A percentile compares a stretch with the other conserved stretches of the same genome.
phyloP scores from a whole-genome alignment of 768 basidiomycete genomes.

The Astraeus odoratus region DNA sequence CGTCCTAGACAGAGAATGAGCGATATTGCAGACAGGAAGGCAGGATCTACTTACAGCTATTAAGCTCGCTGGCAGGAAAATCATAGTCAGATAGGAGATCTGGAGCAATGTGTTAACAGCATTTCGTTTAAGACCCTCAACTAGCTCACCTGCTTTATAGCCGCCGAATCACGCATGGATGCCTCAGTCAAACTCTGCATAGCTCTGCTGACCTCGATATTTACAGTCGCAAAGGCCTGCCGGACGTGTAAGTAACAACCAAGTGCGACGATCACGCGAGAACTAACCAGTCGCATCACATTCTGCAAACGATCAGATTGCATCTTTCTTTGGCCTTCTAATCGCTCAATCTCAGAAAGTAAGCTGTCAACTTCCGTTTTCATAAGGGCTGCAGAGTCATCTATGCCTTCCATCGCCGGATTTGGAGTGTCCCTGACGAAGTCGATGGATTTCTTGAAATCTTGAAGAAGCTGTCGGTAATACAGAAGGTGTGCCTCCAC shows the following conservation, averaged over 20 bases:
- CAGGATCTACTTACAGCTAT: slow-evolving; percentile 16
- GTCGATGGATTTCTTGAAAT: slow-evolving; percentile 44
- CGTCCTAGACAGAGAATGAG: slow-evolving; percentile 18
- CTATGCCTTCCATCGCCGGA: slow-evolving; percentile 44
- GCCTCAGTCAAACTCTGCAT: slow-evolving; percentile 47
- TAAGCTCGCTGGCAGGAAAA: slow-evolving; percentile 53
- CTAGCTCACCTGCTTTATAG: slow-evolving; percentile 25
- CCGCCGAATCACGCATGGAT: slow-evolving; percentile 35
- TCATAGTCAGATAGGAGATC: slow-evolving; percentile 54
- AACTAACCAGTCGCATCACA: slow-evolving; percentile 26
- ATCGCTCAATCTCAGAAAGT: slow-evolving; percentile 39
- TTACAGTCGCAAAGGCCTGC: slow-evolving; percentile 59
- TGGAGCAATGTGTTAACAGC: slow-evolving; percentile 17
- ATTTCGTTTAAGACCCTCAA: neutral
- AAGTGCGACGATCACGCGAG: neutral
- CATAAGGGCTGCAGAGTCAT: slow-evolving; percentile 10
- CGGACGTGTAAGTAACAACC: slow-evolving; percentile 1
- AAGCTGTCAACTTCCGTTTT: slow-evolving; percentile 14
- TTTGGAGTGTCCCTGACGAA: slow-evolving; percentile 46
- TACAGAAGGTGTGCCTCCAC: slow-evolving; percentile 49
- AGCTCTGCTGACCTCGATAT: slow-evolving; percentile 48
- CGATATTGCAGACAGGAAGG: no score
- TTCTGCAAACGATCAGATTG: slow-evolving; percentile 26
- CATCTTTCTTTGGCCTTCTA: slow-evolving; percentile 21
- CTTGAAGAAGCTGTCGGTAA: slow-evolving; percentile 45